These are phyloP conservation scores for Lepiota venenata DNA, from an alignment of 768 basidiomycete genomes.

Conservation along the genomic window DNA sequence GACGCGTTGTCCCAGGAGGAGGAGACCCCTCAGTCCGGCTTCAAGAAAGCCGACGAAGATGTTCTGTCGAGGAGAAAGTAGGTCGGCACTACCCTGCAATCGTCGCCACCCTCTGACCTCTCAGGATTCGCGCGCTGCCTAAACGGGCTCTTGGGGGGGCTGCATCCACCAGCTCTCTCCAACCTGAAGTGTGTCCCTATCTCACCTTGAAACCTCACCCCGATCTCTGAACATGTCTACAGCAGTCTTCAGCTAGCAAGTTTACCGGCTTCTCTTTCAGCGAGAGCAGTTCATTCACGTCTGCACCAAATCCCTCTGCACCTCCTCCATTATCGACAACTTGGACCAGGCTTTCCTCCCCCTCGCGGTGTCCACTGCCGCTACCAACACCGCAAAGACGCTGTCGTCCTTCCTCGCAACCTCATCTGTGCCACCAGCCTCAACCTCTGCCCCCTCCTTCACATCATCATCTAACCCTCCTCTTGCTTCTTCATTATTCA, in stretches of 20 bases:
- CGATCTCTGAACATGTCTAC: not conserved
- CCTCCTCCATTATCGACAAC: conserved; percentile 10
- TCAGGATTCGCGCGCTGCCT: conserved; percentile 65
- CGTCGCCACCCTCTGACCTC: not conserved
- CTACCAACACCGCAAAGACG: conserved; percentile 5
- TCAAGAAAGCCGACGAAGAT: conserved; percentile 60
- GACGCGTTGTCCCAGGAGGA: conserved; percentile 17
- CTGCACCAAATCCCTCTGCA: conserved; percentile 14
- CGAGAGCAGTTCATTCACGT: conserved; percentile 30
- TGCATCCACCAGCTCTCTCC: not conserved
- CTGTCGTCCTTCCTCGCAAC: conserved; percentile 5
- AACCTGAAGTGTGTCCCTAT: not conserved
- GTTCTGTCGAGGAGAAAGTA: conserved; percentile 56
- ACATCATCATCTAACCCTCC: not conserved
- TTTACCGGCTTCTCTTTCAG: conserved; percentile 54
- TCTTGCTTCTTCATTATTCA: not conserved
- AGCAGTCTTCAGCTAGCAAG: conserved; percentile 35
- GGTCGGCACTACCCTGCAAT: conserved; percentile 20
- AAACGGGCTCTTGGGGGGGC: conserved; percentile 34
- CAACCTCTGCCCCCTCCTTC: not conserved
- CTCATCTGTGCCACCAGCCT: not conserved
- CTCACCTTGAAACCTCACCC: not conserved
- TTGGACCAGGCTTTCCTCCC: conserved; percentile 10
- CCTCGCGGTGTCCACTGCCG: not conserved
- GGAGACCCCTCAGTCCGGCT: conserved; percentile 25